Evolutionary conservation across 177 flowering plant genomes (phyloP).

Genomic region (Vitis hybrid): DNA sequence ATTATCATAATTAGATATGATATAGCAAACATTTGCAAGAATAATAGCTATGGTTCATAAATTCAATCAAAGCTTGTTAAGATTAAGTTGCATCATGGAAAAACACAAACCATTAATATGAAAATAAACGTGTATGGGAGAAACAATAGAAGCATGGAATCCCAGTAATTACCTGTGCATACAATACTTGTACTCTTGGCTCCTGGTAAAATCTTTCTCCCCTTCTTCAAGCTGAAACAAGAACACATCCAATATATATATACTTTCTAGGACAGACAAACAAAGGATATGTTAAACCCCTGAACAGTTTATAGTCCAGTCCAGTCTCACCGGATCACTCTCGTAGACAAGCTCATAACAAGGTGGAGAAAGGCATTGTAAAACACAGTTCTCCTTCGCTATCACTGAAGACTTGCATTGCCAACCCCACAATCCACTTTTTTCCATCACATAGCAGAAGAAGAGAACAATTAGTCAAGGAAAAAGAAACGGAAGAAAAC

Average conservation of each 20-base stretch:
- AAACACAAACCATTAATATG: neutral
- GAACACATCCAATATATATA: neutral
- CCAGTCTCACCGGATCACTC: constrained; percentile 71
- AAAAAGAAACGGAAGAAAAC: neutral
- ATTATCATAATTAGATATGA: no score
- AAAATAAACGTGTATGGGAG: neutral
- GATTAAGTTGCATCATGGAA: no score
- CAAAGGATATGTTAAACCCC: neutral
- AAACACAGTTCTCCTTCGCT: constrained; percentile 80
- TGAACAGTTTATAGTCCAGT: neutral
- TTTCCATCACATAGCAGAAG: neutral
- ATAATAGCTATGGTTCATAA: no score
- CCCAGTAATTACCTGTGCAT: constrained; percentile 60
- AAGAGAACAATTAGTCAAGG: neutral
- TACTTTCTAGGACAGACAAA: neutral
- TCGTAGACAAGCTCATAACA: constrained; percentile 79
- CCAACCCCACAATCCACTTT: constrained; percentile 82
- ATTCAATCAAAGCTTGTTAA: no score
- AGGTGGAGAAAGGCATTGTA: constrained; percentile 71
- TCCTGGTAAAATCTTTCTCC: constrained; percentile 70
- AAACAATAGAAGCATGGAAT: neutral
- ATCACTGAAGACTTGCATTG: constrained; percentile 62
- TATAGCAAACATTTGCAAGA: no score
- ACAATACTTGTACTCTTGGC: constrained; percentile 89
- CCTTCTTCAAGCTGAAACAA: constrained; percentile 85